These are phyloP conservation scores for Diplodia corticola DNA, from an alignment of 2,329 filamentous ascomycete species.

Conservation along the genomic window DNA sequence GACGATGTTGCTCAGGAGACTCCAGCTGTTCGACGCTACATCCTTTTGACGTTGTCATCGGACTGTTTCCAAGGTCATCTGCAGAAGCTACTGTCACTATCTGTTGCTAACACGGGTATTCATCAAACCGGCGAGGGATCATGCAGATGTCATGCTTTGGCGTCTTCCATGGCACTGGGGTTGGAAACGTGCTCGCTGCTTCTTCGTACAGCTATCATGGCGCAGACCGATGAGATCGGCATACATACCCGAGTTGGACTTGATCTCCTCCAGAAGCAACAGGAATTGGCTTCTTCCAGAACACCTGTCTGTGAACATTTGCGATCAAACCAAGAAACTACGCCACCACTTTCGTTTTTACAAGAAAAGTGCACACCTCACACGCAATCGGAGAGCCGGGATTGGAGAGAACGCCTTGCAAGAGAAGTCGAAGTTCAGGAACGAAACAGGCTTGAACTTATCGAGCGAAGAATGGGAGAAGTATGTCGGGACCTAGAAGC, in stretches of 20 bases:
- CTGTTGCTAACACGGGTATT: neutral
- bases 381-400: slow-evolving; percentile 34
- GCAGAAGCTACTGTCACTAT: slow-evolving; percentile 27
- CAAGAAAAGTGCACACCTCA: slow-evolving; percentile 43
- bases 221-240: slow-evolving; percentile 25
- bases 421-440: slow-evolving; percentile 43
- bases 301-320: slow-evolving; percentile 29
- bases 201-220: slow-evolving; percentile 30
- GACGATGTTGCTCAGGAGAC: neutral
- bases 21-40: slow-evolving; percentile 26
- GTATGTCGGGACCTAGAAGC: slow-evolving; percentile 58
- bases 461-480: slow-evolving; percentile 53
- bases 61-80: slow-evolving; percentile 30
- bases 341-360: slow-evolving; percentile 32
- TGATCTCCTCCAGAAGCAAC: slow-evolving; percentile 35
- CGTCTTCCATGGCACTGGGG: slow-evolving; percentile 27
- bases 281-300: slow-evolving; percentile 24
- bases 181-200: slow-evolving; percentile 34
- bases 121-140: neutral
- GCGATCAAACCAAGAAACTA: neutral
- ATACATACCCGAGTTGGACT: slow-evolving; percentile 28
- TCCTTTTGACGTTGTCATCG: slow-evolving; percentile 33
- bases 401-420: slow-evolving; percentile 53
- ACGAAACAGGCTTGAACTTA: slow-evolving; percentile 46
- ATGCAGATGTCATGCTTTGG: slow-evolving; percentile 27